Percentiles rank a stretch among this genome's conserved stretches.
Evolutionary conservation across 495 filamentous ascomycete genomes (phyloP).

Genomic region (Xylaria curta): DNA sequence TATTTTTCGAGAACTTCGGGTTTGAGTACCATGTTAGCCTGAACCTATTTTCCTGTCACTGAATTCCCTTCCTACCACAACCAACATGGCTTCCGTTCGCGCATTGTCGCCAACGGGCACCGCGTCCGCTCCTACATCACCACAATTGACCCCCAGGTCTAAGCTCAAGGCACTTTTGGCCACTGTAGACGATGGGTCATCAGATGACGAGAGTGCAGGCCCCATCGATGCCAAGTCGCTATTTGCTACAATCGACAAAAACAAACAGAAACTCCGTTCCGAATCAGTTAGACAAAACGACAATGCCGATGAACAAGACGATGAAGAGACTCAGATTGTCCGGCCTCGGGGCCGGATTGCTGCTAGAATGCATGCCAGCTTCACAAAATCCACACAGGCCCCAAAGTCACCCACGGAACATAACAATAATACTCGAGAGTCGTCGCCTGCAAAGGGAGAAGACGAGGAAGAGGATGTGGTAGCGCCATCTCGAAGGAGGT

Average conservation of each 20-base stretch:
- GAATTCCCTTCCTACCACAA: slow-evolving; percentile 26
- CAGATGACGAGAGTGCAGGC: slow-evolving; percentile 50
- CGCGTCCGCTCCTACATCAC: slow-evolving; percentile 38
- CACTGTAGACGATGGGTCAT: slow-evolving; percentile 63
- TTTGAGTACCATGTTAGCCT: slow-evolving; percentile 15
- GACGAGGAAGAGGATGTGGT: slow-evolving; percentile 42
- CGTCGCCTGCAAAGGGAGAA: slow-evolving; percentile 25
- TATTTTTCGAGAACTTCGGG: background rate
- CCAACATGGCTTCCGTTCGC: slow-evolving; percentile 52
- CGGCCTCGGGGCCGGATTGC: slow-evolving; percentile 75
- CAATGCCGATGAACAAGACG: slow-evolving; percentile 47
- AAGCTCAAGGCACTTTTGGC: slow-evolving; percentile 76
- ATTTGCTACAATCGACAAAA: slow-evolving; percentile 29
- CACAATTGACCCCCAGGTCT: slow-evolving; percentile 66
- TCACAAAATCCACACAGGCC: slow-evolving; percentile 20
- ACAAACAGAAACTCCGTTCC: slow-evolving; percentile 21
- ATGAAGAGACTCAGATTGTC: slow-evolving; percentile 59
- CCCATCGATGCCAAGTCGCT: slow-evolving; percentile 28
- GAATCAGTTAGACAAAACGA: slow-evolving; percentile 25
- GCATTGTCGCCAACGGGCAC: slow-evolving; percentile 44
- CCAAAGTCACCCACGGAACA: slow-evolving; percentile 11
- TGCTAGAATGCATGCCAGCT: slow-evolving; percentile 63
- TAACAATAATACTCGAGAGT: background rate
- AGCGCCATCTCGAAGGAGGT: slow-evolving; percentile 37
- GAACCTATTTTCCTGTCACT: slow-evolving; percentile 22